Base-by-base conservation (phyloP, 1,284 basidiomycete species). In the Fomitopsis pinicola region DNA sequence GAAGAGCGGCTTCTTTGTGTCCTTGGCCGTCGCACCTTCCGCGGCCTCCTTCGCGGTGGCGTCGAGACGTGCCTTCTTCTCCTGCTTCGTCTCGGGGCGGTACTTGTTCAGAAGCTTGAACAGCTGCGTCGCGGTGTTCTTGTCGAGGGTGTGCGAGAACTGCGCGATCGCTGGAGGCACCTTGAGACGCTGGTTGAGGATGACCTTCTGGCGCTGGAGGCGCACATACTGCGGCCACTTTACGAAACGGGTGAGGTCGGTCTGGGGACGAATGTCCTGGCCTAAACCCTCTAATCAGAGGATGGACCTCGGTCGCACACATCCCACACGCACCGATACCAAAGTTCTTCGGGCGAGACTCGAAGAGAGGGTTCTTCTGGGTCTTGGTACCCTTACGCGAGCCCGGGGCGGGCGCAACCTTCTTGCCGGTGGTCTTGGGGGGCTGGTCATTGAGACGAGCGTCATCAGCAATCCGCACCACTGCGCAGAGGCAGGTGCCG, bases 211-310 rank as follows among this genome's bases (percentile, higher is more conserved):
- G 77, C 97, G 91, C 78, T 99, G 97, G 64, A 98, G 91, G 75
- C 95, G 94, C 70, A 99, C 89, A 75, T 99, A 99, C 82, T 97
- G 95, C 69, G 97, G 97, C 97, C 97, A 99, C 82, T 98, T 98
- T 81, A 98, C 94, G 81, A 98, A 98, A 77, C 96, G 94, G 66
- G 94, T 97, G 68, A 98, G 81, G 81, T 99, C 97, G 63, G 86
- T 87, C 77, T 86, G 85, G 72, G 91, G 96, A 73, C 91, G 93
- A 73, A 98, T 87, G 80, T 97, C 94, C 82, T 97, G 94, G 74
- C 96, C 95, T 97, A 66, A 3, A 62, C 9, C 42, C 38, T 10
- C 55, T 42, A 55, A 42, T 53, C 42, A 6, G 17, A 38, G 40
- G 26, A 28, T 36, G 30, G 52, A 53, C 35, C 10, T 33, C 55